Conservation (phyloP, 352 stramenopile genomes). For the Phytophthora litchii region DNA sequence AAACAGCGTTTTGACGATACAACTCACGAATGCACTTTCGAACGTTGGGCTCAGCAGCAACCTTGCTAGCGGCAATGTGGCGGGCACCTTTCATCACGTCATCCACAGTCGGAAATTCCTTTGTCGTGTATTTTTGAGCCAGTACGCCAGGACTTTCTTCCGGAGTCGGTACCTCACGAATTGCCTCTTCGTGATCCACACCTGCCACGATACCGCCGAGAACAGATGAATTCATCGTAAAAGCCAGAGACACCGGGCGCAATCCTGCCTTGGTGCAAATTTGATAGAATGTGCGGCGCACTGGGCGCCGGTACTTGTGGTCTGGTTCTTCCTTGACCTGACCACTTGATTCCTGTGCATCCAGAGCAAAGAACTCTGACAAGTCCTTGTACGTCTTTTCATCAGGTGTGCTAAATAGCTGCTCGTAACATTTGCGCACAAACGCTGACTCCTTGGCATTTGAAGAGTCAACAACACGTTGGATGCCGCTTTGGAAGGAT, state of each 20-base stretch:
- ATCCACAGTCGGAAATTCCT: conserved; percentile 84
- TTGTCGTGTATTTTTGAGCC: conserved; percentile 79
- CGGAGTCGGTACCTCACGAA: conserved; percentile 75
- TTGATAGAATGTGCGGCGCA: conserved; percentile 88
- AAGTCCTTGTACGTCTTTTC: conserved; percentile 89
- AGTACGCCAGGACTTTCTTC: conserved; percentile 74
- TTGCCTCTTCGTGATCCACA: conserved; percentile 68
- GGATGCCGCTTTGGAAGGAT: conserved; percentile 74
- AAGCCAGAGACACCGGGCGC: conserved; percentile 67
- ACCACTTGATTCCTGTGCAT: conserved; percentile 60
- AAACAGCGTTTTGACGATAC: conserved; percentile 74
- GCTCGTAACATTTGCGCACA: conserved; percentile 84
- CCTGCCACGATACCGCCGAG: conserved; percentile 79
- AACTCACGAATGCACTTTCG: conserved; percentile 86
- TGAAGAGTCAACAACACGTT: conserved; percentile 69
- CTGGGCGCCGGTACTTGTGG: conserved; percentile 76
- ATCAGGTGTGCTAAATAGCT: conserved; percentile 68
- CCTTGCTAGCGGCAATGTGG: conserved; percentile 88
- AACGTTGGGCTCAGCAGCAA: conserved; percentile 85
- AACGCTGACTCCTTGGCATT: conserved; percentile 79
- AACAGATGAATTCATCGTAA: conserved; percentile 88
- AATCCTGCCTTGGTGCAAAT: conserved; percentile 88
- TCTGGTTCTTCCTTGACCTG: conserved; percentile 59
- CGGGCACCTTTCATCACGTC: conserved; percentile 89
- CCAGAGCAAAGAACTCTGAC: conserved; percentile 84